Conservation (phyloP, 2,329 filamentous ascomycete genomes). For the Lecanoromycetidae sp. region DNA sequence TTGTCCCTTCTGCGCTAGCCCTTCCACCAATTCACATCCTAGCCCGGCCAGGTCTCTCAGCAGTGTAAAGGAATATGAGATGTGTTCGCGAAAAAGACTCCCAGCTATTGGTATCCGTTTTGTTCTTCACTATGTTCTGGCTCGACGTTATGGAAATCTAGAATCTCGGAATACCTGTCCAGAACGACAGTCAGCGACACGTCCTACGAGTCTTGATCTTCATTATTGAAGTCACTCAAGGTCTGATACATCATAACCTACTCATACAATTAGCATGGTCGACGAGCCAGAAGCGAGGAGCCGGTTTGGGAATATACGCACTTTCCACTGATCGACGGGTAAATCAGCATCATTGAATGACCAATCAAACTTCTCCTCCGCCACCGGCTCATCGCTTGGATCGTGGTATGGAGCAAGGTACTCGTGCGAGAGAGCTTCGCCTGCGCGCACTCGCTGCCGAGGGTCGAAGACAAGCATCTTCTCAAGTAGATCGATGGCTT, state of each 20-base stretch:
- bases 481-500: constrained; percentile 82
- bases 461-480: constrained; percentile 97
- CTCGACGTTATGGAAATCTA: constrained; percentile 87
- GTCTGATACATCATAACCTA: constrained; percentile 77
- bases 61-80: neutral
- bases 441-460: constrained; percentile 83
- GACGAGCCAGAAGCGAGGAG: neutral
- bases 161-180: constrained; percentile 89
- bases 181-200: constrained; percentile 16
- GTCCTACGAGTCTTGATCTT: no score
- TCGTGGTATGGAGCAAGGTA: constrained; percentile 97
- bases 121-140: constrained; percentile 20
- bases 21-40: no score
- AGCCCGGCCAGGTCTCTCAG: no score
- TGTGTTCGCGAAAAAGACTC: neutral
- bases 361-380: constrained; percentile 98
- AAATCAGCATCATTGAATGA: constrained; percentile 97
- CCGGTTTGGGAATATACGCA: neutral
- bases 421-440: constrained; percentile 74
- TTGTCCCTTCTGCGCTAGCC: no score
- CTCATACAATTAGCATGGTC: neutral
- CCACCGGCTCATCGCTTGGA: constrained; percentile 86
- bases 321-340: constrained; percentile 97
- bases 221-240: constrained; percentile 14
- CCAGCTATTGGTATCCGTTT: constrained; percentile 18